Evolutionary conservation across 305 asterid genomes (phyloP).

Genomic region (Fraxinus sp.): DNA sequence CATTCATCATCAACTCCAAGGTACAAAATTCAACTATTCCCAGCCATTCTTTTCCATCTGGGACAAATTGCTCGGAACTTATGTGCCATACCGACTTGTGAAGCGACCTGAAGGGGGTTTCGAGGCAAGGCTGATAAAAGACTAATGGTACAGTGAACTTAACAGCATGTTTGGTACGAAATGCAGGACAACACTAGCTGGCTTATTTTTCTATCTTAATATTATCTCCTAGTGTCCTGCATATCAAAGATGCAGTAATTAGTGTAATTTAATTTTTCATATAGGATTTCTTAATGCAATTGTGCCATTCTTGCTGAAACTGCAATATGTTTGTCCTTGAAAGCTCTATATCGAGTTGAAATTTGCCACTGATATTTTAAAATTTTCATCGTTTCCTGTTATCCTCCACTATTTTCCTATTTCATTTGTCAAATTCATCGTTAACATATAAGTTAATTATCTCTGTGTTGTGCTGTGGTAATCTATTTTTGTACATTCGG

Average conservation of each 20-base stretch:
- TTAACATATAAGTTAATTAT: background rate
- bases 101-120: conserved; percentile 76
- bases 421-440: too few species aligned
- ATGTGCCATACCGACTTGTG: conserved; percentile 58
- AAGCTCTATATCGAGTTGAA: conserved; percentile 25
- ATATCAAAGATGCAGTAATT: background rate
- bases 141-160: conserved; percentile 20
- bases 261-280: conserved; percentile 9
- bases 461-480: conserved; percentile 26
- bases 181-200: background rate
- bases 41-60: conserved; percentile 83
- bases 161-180: too few species aligned
- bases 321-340: conserved; percentile 25
- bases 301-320: conserved; percentile 26
- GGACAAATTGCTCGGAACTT: conserved; percentile 86
- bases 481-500: too few species aligned
- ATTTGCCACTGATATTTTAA: conserved; percentile 16
- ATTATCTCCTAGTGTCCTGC: background rate
- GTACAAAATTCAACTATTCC: conserved; percentile 75
- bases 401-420: too few species aligned
- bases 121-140: conserved; percentile 72
- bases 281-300: conserved; percentile 13
- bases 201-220: too few species aligned
- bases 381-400: background rate
- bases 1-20: conserved; percentile 85